These are phyloP conservation scores for Ophiostoma quercus DNA, from an alignment of 2,329 filamentous ascomycete species.

Conservation along the genomic window DNA sequence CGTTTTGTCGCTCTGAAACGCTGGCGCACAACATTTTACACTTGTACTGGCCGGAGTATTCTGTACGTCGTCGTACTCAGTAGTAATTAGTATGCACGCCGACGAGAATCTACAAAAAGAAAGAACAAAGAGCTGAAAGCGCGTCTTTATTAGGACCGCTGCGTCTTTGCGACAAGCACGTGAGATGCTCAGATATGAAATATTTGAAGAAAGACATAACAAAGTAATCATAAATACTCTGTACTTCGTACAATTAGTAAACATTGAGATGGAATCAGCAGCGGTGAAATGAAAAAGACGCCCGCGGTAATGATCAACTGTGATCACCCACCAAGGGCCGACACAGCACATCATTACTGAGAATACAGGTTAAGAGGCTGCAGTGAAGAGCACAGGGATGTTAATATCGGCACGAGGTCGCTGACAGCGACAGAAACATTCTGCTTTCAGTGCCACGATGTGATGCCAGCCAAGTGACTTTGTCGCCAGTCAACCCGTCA, in stretches of 20 bases:
- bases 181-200: neutral
- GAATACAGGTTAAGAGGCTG: neutral
- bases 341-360: neutral
- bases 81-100: neutral
- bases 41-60: neutral
- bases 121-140: neutral
- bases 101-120: neutral
- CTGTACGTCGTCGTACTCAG: too few species aligned
- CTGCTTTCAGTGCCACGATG: neutral
- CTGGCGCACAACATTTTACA: conserved; percentile 15
- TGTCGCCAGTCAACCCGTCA: neutral
- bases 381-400: conserved; percentile 2
- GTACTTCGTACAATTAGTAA: neutral
- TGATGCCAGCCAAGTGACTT: neutral
- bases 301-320: too few species aligned
- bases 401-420: neutral
- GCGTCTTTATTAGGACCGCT: too few species aligned
- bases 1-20: conserved; percentile 11
- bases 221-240: neutral
- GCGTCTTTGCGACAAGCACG: neutral
- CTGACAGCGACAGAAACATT: neutral
- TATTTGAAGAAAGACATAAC: neutral
- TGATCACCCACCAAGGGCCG: neutral
- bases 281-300: neutral
- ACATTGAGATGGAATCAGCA: neutral